Conservation (phyloP, 2,329 filamentous ascomycete genomes). For the Tolypocladium guangdongense region DNA sequence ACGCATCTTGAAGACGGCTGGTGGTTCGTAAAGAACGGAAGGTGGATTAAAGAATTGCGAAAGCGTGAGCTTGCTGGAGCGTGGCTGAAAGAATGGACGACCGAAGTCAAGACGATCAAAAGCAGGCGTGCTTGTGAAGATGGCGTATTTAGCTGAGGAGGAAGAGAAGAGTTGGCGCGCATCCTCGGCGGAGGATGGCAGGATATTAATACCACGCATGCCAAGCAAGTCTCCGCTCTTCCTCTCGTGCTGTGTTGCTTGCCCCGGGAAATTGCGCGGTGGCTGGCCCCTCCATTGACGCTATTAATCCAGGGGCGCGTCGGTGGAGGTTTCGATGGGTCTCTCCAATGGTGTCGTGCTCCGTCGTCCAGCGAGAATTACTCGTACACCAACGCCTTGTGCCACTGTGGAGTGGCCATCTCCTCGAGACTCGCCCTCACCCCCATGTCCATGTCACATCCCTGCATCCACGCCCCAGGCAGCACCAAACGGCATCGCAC, state of each 20-base stretch:
- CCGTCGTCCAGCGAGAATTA: too few species aligned
- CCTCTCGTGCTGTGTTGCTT: neutral
- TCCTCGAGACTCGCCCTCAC: neutral
- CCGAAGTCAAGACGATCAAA: conserved; percentile 40
- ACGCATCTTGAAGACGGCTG: conserved; percentile 46
- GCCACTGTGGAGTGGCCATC: neutral
- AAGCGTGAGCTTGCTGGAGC: conserved; percentile 20
- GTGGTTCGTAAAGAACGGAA: conserved; percentile 19
- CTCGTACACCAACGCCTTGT: neutral
- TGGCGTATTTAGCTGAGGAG: conserved; percentile 35
- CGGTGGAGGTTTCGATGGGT: conserved; percentile 5
- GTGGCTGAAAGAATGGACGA: conserved; percentile 43
- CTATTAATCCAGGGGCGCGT: conserved; percentile 8
- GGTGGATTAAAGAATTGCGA: conserved; percentile 20
- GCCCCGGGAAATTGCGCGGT: conserved; percentile 12
- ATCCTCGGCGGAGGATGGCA: conserved; percentile 20
- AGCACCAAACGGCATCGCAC: neutral
- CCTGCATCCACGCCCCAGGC: neutral
- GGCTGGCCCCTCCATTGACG: conserved; percentile 2
- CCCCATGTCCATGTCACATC: neutral
- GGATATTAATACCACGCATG: conserved; percentile 33
- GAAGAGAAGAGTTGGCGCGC: conserved; percentile 8
- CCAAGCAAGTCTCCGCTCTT: neutral
- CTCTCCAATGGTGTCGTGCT: neutral
- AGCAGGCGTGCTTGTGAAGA: conserved; percentile 24